phyloP scores from a whole-genome alignment of 1,139 yeast species.

The Suhomyces yuchorum region DNA sequence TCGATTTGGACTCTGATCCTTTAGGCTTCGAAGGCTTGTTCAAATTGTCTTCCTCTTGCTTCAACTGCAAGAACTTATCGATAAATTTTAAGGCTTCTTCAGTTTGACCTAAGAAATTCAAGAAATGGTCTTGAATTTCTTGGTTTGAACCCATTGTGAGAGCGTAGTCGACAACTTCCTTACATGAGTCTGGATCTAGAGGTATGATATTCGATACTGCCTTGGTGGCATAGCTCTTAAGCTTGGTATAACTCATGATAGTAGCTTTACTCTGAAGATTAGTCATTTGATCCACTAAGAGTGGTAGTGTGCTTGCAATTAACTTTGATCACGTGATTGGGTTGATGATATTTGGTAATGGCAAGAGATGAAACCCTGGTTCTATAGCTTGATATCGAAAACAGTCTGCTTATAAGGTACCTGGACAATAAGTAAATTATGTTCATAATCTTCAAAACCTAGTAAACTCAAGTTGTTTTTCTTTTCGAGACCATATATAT shows the following conservation, averaged over 20 bases:
- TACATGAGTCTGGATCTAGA: slow-evolving; percentile 29
- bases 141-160: slow-evolving; percentile 42
- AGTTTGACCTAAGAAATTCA: slow-evolving; percentile 56
- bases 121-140: slow-evolving; percentile 50
- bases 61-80: slow-evolving; percentile 29
- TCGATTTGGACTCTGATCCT: slow-evolving; percentile 16
- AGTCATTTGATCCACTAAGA: not conserved
- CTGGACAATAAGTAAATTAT: too few species aligned
- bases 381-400: too few species aligned
- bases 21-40: not conserved
- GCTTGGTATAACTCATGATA: slow-evolving; percentile 19
- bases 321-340: not conserved
- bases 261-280: not conserved
- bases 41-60: slow-evolving; percentile 22
- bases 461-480: too few species aligned
- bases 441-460: too few species aligned
- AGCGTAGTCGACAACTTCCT: slow-evolving; percentile 51
- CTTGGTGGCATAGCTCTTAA: slow-evolving; percentile 33
- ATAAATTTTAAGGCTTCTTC: slow-evolving; percentile 46
- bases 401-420: too few species aligned
- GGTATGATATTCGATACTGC: slow-evolving; percentile 49
- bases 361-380: too few species aligned
- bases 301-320: not conserved
- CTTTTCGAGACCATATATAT: too few species aligned
- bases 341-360: too few species aligned